Evolutionary conservation across 139 green algal genomes (phyloP).

Genomic region (Micractinium sp.): DNA sequence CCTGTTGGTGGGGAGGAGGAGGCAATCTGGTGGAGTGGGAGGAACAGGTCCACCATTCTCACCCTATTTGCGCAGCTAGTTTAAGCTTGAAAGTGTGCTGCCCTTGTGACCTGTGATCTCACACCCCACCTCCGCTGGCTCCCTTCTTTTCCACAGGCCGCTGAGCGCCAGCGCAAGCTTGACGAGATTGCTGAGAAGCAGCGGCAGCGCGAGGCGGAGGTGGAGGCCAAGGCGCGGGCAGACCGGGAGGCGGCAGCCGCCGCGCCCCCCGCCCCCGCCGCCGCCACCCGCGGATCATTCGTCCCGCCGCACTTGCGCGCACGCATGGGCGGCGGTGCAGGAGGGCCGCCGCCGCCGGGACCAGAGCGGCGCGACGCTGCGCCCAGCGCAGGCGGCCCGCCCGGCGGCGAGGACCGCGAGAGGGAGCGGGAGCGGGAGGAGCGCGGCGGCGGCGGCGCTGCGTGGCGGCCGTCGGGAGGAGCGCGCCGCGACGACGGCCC

Average conservation of each 20-base stretch:
- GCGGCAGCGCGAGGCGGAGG: conserved; percentile 46
- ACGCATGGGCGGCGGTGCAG: neutral
- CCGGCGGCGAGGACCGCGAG: neutral
- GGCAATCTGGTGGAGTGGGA: too few relatives aligned
- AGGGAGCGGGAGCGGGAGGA: neutral
- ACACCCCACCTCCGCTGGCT: neutral
- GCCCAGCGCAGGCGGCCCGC: neutral
- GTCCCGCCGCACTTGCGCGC: conserved; percentile 35
- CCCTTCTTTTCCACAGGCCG: conserved; percentile 1
- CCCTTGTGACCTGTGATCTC: too few relatives aligned
- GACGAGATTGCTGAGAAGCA: conserved; percentile 47
- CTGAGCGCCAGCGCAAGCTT: conserved; percentile 46
- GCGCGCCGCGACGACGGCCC: neutral
- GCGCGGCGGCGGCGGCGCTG: neutral
- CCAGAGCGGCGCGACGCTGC: conserved; percentile 20
- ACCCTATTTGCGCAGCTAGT: too few relatives aligned
- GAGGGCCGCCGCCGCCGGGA: neutral
- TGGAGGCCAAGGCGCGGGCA: conserved; percentile 49
- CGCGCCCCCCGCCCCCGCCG: conserved; percentile 25
- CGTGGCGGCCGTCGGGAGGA: conserved; percentile 3
- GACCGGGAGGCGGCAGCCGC: conserved; percentile 34
- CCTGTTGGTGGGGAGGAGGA: too few relatives aligned
- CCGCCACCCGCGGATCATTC: neutral
- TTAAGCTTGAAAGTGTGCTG: too few relatives aligned
- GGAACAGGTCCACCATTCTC: too few relatives aligned